Base-by-base conservation (phyloP, 2,329 filamentous ascomycete genomes). In the Fusarium annulatum region DNA sequence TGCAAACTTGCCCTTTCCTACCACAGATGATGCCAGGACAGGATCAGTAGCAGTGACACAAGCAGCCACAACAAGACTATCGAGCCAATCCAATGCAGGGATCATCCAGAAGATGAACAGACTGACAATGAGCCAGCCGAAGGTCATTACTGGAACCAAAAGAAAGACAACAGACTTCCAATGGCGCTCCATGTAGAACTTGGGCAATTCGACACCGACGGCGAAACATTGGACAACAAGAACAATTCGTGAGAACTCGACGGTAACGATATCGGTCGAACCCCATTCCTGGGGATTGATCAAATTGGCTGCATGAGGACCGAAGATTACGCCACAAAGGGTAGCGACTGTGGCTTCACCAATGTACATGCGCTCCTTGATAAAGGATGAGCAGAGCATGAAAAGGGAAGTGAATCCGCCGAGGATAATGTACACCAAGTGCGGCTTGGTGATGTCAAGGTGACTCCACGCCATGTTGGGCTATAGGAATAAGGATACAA, bases 331-430 rank as follows among this genome's bases (percentile, higher is more conserved):
- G 73, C 94, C 94, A 80, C 93, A 94, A 55, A 97, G 84, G 6
- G 94, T 97, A 57, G 95, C 94, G 49, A 99, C 94, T 3, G 96
- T 98, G 57, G 96, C 96, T 88, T 99, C 96, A 81, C 96, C 96
- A 82, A 99, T 99, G 86, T 99, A 99, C 80, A 98, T 89, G 82
- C 94, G 93, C 87, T 99, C 96, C 87, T 99, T 99, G 85, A 99
- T 97, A 80, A 98, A 91, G 62, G 97, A 94, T 68, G 96, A 99
- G 83, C 95, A 97, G 68, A 99, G 88, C 96, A 99, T 99, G 86
- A 99, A 99, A 78, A 99, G 87, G 69, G 93, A 95, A 76, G 96
- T 99, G 86, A 99, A 99, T 82, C 96, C 96, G 79, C 96, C 96
- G 64, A 99, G 87, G 84, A 99, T 98, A 84, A 98, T 94, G 84